A percentile compares a stretch with the other conserved stretches of the same genome.
phyloP scores from a whole-genome alignment of 352 stramenopile genomes.

The Globisporangium perplexum region DNA sequence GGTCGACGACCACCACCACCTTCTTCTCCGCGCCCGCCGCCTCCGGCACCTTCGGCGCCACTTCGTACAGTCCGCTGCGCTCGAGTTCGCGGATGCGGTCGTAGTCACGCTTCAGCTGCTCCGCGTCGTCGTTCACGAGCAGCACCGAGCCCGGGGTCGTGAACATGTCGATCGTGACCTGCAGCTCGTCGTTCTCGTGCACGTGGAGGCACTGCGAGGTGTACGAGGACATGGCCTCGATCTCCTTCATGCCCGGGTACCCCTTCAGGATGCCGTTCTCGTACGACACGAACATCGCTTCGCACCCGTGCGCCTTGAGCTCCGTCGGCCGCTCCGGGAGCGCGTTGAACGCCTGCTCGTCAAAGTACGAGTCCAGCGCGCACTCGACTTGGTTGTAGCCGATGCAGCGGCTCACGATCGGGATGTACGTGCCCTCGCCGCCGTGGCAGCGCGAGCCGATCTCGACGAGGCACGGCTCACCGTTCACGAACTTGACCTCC shows the following conservation, averaged over 20 bases:
- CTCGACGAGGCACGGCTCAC: conserved; percentile 91
- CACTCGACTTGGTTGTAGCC: conserved; percentile 92
- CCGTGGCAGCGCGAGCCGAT: conserved; percentile 94
- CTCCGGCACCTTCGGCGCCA: conserved; percentile 14
- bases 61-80: conserved; percentile 54
- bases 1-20: conserved; percentile 92
- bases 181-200: conserved; percentile 49
- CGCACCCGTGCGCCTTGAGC: conserved; percentile 79
- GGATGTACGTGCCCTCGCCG: conserved; percentile 90
- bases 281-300: conserved; percentile 91
- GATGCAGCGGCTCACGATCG: conserved; percentile 85
- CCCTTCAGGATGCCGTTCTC: conserved; percentile 75
- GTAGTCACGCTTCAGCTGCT: conserved; percentile 80
- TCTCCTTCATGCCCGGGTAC: conserved; percentile 81
- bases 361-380: conserved; percentile 86
- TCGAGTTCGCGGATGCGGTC: conserved; percentile 82
- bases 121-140: conserved; percentile 72
- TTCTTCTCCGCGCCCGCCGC: conserved; percentile 26
- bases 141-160: conserved; percentile 81
- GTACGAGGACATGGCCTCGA: conserved; percentile 85
- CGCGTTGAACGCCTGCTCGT: conserved; percentile 51
- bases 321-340: conserved; percentile 44
- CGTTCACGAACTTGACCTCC: conserved; percentile 82
- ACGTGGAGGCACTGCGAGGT: conserved; percentile 74
- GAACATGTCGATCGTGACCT: conserved; percentile 88